phyloP scores from a whole-genome alignment of 345 rosid genomes.

The Rhodamnia rubescens region DNA sequence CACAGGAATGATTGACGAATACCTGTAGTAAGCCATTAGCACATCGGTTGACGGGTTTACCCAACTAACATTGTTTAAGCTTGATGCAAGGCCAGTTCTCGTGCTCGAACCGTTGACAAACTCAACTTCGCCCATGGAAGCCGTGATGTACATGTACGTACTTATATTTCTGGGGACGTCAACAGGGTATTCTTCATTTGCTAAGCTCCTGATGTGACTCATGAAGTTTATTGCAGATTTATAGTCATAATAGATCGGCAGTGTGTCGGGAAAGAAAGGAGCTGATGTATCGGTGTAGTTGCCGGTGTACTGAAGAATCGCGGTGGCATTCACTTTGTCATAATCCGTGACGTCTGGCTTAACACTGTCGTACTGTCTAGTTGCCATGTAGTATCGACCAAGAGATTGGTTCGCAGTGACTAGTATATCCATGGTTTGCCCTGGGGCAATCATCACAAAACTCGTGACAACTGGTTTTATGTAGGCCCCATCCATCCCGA shows the following conservation, averaged over 20 bases:
- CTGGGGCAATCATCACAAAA: slow-evolving; percentile 6
- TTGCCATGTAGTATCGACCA: slow-evolving; percentile 4
- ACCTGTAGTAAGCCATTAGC: slow-evolving; percentile 14
- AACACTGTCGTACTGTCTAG: slow-evolving; percentile 2
- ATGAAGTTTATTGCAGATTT: background rate
- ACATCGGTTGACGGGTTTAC: slow-evolving; percentile 2
- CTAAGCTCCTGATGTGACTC: slow-evolving; percentile 7
- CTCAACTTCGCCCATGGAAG: background rate
- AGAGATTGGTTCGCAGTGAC: slow-evolving; percentile 8
- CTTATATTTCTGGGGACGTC: slow-evolving; percentile 14
- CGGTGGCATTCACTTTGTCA: slow-evolving; percentile 3
- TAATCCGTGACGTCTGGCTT: background rate
- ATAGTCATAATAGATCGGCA: slow-evolving; percentile 1
- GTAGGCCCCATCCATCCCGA: slow-evolving; percentile 8
- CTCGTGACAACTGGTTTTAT: slow-evolving; percentile 6
- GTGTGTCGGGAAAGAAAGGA: slow-evolving; percentile 2
- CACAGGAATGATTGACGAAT: background rate
- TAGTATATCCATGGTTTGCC: slow-evolving; percentile 10
- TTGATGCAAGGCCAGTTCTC: background rate
- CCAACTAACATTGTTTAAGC: slow-evolving; percentile 14
- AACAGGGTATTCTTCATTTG: background rate
- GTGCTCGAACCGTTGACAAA: background rate
- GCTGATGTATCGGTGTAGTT: background rate
- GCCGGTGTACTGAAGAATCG: slow-evolving; percentile 9
- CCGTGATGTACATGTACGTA: slow-evolving; percentile 9